Evolutionary conservation across 2,329 filamentous ascomycete species (phyloP).

Genomic region (Geosmithia putterillii): DNA sequence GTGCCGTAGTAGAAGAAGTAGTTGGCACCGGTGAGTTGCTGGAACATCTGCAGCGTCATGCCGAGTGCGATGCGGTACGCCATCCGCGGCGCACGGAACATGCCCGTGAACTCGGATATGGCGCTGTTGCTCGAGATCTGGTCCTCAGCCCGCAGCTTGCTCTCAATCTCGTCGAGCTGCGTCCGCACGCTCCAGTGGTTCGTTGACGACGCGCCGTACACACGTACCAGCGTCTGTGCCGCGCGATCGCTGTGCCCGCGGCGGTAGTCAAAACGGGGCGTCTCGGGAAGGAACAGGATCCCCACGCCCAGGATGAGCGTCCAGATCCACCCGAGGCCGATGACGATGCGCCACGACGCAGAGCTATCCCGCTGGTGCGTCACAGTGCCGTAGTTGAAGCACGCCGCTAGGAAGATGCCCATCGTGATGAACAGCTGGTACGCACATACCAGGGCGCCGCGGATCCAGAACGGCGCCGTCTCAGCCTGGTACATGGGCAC

Average conservation of each 20-base stretch:
- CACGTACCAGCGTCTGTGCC: slow-evolving; percentile 30
- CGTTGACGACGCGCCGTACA: slow-evolving; percentile 28
- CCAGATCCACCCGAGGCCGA: slow-evolving; percentile 39
- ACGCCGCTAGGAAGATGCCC: slow-evolving; percentile 49
- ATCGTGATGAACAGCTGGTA: slow-evolving; percentile 65
- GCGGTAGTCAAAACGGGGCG: slow-evolving; percentile 38
- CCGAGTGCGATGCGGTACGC: slow-evolving; percentile 49
- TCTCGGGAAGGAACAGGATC: slow-evolving; percentile 38
- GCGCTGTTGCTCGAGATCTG: slow-evolving; percentile 21
- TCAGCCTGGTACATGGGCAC: slow-evolving; percentile 69
- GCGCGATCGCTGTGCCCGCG: slow-evolving; percentile 32
- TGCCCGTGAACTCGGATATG: slow-evolving; percentile 36
- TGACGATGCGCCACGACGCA: slow-evolving; percentile 48
- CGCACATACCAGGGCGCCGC: slow-evolving; percentile 50
- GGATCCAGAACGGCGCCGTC: slow-evolving; percentile 52
- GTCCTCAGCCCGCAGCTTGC: slow-evolving; percentile 37
- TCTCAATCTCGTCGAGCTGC: slow-evolving; percentile 40
- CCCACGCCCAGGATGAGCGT: slow-evolving; percentile 33
- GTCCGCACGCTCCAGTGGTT: slow-evolving; percentile 31
- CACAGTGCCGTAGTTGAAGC: slow-evolving; percentile 51
- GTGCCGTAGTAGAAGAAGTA: slow-evolving; percentile 56
- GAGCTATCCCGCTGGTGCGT: slow-evolving; percentile 29
- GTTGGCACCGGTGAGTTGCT: slow-evolving; percentile 54
- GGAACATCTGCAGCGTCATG: slow-evolving; percentile 48
- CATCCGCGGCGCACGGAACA: slow-evolving; percentile 54